Conservation (phyloP, 768 basidiomycete species). For the Tylopilus balloui region DNA sequence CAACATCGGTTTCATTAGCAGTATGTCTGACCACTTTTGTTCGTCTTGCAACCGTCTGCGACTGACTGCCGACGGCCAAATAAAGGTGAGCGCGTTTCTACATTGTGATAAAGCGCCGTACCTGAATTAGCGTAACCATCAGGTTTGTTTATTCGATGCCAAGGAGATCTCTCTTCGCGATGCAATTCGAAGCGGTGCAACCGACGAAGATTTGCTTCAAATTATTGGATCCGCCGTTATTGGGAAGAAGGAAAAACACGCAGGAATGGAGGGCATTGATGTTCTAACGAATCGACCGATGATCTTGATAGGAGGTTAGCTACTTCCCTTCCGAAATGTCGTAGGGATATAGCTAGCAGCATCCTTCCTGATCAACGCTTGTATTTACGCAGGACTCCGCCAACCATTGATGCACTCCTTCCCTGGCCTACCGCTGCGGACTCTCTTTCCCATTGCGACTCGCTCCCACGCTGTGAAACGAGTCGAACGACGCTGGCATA, state of each 20-base stretch:
- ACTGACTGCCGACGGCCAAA: conserved; percentile 86
- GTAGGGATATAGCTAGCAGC: conserved; percentile 16
- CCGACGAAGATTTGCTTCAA: conserved; percentile 56
- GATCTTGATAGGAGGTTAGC: conserved; percentile 94
- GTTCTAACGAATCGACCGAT: conserved; percentile 77
- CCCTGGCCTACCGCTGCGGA: not conserved
- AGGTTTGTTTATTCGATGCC: conserved; percentile 87
- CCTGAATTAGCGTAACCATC: conserved; percentile 5
- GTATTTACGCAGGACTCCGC: conserved; percentile 21
- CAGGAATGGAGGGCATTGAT: conserved; percentile 78
- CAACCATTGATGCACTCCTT: conserved; percentile 4
- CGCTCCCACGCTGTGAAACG: not conserved
- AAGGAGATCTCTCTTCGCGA: conserved; percentile 82
- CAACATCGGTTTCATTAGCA: conserved; percentile 82
- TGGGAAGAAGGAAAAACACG: conserved; percentile 77
- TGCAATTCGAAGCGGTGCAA: conserved; percentile 58
- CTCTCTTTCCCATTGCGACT: not conserved
- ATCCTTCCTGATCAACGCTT: conserved; percentile 21
- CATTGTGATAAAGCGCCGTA: not conserved
- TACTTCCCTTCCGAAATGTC: conserved; percentile 31
- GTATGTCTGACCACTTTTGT: conserved; percentile 94
- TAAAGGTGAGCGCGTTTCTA: conserved; percentile 54
- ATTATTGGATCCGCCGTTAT: conserved; percentile 61
- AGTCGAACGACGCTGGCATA: conserved; percentile 24
- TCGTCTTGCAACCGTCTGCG: conserved; percentile 78